Conservation (phyloP, 257 asterid species). For the Capsicum pubescens region DNA sequence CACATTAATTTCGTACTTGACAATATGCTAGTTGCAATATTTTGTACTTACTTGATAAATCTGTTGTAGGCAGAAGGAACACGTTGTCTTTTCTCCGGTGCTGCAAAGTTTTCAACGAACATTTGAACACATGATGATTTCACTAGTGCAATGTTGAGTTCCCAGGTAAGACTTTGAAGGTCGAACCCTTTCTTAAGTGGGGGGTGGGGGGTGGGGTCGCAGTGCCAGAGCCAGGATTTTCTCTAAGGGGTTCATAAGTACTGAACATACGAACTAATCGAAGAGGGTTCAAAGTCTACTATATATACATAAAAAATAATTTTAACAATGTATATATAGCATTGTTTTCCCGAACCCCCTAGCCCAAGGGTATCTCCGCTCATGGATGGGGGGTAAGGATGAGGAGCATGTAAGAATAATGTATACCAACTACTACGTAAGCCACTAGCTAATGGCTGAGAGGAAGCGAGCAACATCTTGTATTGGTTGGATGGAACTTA, state of each 20-base stretch:
- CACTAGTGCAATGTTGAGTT: neutral
- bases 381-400: no score
- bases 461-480: neutral
- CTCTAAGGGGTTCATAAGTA: no score
- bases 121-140: neutral
- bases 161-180: neutral
- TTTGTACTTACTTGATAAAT: slow-evolving; percentile 77
- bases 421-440: no score
- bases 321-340: no score
- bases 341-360: no score
- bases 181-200: neutral
- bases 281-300: no score
- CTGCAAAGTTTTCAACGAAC: slow-evolving; percentile 41
- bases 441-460: neutral
- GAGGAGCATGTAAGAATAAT: neutral
- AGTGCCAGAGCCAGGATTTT: no score
- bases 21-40: neutral
- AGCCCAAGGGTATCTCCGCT: no score
- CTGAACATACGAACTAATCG: no score
- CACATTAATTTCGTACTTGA: neutral
- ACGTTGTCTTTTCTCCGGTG: slow-evolving; percentile 88
- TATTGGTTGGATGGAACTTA: neutral
- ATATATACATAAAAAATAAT: no score
- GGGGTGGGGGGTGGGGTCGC: neutral
- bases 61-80: slow-evolving; percentile 93